Percentiles rank a stretch among this genome's conserved stretches.
Evolutionary conservation across 306 rosid species (phyloP).

Genomic region (Rosa chinensis): DNA sequence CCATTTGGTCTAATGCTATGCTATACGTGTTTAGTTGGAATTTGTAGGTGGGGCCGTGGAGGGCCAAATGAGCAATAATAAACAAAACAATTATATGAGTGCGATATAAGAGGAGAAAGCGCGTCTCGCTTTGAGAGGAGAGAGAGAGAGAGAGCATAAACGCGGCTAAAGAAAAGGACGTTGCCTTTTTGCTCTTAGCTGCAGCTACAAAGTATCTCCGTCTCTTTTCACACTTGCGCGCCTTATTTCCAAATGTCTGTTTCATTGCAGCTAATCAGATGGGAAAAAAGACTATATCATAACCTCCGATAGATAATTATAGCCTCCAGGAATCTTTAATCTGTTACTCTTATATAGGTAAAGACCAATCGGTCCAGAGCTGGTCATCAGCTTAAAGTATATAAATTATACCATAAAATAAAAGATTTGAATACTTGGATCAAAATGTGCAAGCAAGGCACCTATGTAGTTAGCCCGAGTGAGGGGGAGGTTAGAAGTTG

Average conservation of each 20-base stretch:
- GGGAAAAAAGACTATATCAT: not conserved
- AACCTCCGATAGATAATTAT: no score
- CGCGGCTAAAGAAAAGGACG: slow-evolving; percentile 1
- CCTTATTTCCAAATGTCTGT: not conserved
- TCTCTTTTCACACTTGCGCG: not conserved
- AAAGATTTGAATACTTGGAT: no score
- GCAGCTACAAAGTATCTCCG: not conserved
- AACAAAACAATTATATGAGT: not conserved
- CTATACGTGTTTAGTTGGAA: not conserved
- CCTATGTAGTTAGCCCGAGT: no score
- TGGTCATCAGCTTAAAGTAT: no score
- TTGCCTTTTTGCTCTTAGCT: not conserved
- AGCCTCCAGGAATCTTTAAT: no score
- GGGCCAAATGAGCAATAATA: not conserved
- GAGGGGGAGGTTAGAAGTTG: not conserved
- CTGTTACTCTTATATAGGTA: not conserved
- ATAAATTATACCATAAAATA: no score
- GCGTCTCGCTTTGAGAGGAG: not conserved
- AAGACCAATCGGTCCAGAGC: not conserved
- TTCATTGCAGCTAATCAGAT: not conserved
- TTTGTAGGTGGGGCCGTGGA: not conserved
- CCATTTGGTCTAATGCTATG: not conserved
- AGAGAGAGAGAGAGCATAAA: not conserved
- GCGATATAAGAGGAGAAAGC: not conserved
- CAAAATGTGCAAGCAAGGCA: no score